Evolutionary conservation across 164 flowering plant species (phyloP).

Genomic region (Litsea cubeba): DNA sequence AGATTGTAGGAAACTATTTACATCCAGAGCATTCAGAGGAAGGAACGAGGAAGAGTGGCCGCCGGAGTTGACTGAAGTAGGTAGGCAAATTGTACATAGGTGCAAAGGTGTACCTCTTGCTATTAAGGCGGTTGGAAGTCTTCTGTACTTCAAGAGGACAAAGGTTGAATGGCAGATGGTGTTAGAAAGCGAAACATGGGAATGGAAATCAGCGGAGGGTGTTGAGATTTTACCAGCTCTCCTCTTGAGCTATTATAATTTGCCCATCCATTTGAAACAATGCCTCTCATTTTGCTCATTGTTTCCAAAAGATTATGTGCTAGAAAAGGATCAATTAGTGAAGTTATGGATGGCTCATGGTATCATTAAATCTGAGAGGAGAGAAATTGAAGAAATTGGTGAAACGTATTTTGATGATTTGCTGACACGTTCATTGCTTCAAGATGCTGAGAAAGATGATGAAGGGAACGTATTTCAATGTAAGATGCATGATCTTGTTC

Average conservation of each 20-base stretch:
- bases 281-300: slow-evolving; percentile 23
- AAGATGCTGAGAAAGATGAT: background rate
- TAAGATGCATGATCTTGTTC: slow-evolving; percentile 12
- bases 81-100: slow-evolving; percentile 8
- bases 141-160: slow-evolving; percentile 4
- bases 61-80: background rate
- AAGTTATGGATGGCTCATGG: slow-evolving; percentile 22
- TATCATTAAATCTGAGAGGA: slow-evolving; percentile 6
- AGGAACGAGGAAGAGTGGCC: background rate
- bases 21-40: slow-evolving; percentile 1
- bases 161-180: slow-evolving; percentile 11
- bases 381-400: slow-evolving; percentile 10
- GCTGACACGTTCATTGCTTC: slow-evolving; percentile 7
- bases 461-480: background rate
- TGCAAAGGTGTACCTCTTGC: slow-evolving; percentile 23
- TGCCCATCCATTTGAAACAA: slow-evolving; percentile 17
- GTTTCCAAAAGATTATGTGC: slow-evolving; percentile 13
- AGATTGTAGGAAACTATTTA: slow-evolving; percentile 6
- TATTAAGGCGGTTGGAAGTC: slow-evolving; percentile 11
- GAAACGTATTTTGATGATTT: slow-evolving; percentile 12
- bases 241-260: slow-evolving; percentile 13
- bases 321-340: slow-evolving; percentile 11
- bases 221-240: slow-evolving; percentile 11
- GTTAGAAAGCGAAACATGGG: slow-evolving; percentile 15
- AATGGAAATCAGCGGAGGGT: background rate